A percentile compares a stretch with the other conserved stretches of the same genome.
Evolutionary conservation across 1,284 basidiomycete genomes (phyloP).

Genomic region (Neonothopanus nambi): DNA sequence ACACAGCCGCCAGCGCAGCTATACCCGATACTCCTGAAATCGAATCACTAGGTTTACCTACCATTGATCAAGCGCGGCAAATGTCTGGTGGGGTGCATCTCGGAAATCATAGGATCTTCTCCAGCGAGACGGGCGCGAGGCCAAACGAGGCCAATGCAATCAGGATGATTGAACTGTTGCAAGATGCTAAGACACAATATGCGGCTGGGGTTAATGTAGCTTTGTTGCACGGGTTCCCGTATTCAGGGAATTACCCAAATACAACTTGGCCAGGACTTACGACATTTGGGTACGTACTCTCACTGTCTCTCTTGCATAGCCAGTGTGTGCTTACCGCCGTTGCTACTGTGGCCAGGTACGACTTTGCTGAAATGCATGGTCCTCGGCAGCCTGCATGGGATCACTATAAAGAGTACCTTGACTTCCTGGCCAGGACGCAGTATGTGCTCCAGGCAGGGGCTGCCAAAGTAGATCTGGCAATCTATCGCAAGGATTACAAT

Average conservation of each 20-base stretch:
- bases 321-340: not conserved
- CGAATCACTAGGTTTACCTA: conserved; percentile 16
- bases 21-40: conserved; percentile 19
- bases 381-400: conserved; percentile 18
- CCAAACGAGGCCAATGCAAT: conserved; percentile 9
- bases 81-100: conserved; percentile 17
- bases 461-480: conserved; percentile 19
- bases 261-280: conserved; percentile 15
- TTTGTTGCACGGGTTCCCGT: conserved; percentile 15
- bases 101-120: conserved; percentile 12
- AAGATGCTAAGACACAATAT: conserved; percentile 17
- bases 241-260: conserved; percentile 12
- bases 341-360: not conserved
- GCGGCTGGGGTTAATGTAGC: conserved; percentile 18
- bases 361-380: conserved; percentile 17
- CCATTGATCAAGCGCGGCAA: conserved; percentile 17
- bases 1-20: conserved; percentile 19
- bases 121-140: conserved; percentile 15
- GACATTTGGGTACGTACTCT: not conserved
- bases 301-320: not conserved
- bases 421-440: conserved; percentile 18
- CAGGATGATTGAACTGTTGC: conserved; percentile 14
- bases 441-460: conserved; percentile 19
- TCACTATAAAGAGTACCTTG: conserved; percentile 19
- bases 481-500: conserved; percentile 20